Conservation (phyloP, 2,329 filamentous ascomycete species). For the Xylogone sp. region DNA sequence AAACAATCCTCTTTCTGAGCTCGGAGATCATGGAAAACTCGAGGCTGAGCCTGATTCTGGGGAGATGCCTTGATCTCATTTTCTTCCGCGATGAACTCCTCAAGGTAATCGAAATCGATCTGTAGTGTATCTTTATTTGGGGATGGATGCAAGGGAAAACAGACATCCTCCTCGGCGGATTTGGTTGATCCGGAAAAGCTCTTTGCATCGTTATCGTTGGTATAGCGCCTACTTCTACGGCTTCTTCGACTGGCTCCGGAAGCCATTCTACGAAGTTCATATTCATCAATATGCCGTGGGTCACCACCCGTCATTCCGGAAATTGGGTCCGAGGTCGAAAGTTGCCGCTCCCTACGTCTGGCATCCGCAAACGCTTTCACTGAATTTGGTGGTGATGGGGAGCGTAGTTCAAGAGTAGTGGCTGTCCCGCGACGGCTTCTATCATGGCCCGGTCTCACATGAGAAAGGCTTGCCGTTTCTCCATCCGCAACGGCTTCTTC, state of each 20-base stretch:
- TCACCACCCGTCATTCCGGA: constrained; percentile 94
- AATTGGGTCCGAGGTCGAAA: constrained; percentile 63
- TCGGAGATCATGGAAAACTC: constrained; percentile 28
- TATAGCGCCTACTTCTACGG: constrained; percentile 50
- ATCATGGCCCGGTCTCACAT: constrained; percentile 22
- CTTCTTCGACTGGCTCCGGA: constrained; percentile 66
- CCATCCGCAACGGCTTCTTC: constrained; percentile 75
- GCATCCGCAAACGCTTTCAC: constrained; percentile 96
- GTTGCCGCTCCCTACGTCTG: constrained; percentile 74
- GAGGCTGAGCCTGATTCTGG: constrained; percentile 24
- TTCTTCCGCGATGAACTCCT: constrained; percentile 78
- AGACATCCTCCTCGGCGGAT: constrained; percentile 82
- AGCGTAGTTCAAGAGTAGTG: constrained; percentile 58
- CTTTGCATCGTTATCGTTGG: constrained; percentile 58
- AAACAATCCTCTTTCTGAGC: constrained; percentile 10
- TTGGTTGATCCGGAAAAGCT: constrained; percentile 61
- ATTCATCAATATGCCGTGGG: constrained; percentile 68
- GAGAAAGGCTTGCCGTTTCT: constrained; percentile 35
- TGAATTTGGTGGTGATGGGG: constrained; percentile 87
- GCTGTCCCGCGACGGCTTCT: constrained; percentile 49
- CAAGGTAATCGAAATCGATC: constrained; percentile 89
- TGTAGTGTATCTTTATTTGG: constrained; percentile 76
- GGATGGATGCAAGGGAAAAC: constrained; percentile 67
- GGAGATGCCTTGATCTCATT: constrained; percentile 37
- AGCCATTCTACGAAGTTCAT: constrained; percentile 63